phyloP scores from a whole-genome alignment of 2,329 filamentous ascomycete genomes.

The Zarea fungicola region DNA sequence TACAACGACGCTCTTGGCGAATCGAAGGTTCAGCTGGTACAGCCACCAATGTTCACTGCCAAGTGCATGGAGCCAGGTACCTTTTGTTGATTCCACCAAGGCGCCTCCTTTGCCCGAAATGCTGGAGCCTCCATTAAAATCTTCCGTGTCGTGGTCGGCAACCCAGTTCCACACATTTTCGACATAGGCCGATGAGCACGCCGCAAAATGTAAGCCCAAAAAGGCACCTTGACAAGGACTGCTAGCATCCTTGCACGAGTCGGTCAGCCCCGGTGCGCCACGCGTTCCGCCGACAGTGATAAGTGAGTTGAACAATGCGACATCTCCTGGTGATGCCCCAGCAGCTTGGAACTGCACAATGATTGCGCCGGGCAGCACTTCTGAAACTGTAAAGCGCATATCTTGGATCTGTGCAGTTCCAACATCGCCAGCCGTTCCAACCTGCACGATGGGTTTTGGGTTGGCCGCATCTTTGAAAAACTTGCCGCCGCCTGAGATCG shows the following conservation, averaged over 20 bases:
- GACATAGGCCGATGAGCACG: slow-evolving; percentile 12
- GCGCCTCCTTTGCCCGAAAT: slow-evolving; percentile 46
- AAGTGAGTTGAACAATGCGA: slow-evolving; percentile 44
- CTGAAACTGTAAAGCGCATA: slow-evolving; percentile 45
- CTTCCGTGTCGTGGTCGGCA: slow-evolving; percentile 43
- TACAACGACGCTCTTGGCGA: slow-evolving; percentile 44
- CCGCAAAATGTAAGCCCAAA: slow-evolving; percentile 43
- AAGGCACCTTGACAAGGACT: slow-evolving; percentile 42
- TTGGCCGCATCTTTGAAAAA: slow-evolving; percentile 38
- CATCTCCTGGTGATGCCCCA: slow-evolving; percentile 39
- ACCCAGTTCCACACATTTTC: slow-evolving; percentile 32
- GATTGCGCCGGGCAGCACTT: slow-evolving; percentile 34
- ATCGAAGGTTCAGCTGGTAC: slow-evolving; percentile 52
- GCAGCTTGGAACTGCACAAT: slow-evolving; percentile 47
- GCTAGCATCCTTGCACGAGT: slow-evolving; percentile 29
- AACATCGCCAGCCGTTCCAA: slow-evolving; percentile 33
- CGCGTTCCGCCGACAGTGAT: slow-evolving; percentile 42
- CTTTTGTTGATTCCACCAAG: slow-evolving; percentile 41
- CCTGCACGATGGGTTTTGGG: slow-evolving; percentile 37
- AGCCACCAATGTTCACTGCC: slow-evolving; percentile 54
- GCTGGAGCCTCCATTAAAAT: slow-evolving; percentile 35
- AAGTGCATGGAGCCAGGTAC: slow-evolving; percentile 43
- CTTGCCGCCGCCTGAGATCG: slow-evolving; percentile 42
- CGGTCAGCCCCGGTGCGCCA: slow-evolving; percentile 32
- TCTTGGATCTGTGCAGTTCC: slow-evolving; percentile 47